Evolutionary conservation across 2,329 filamentous ascomycete genomes (phyloP), one percentile per base, ranked within the genome.

Genomic region (Plenodomus biglobosus): DNA sequence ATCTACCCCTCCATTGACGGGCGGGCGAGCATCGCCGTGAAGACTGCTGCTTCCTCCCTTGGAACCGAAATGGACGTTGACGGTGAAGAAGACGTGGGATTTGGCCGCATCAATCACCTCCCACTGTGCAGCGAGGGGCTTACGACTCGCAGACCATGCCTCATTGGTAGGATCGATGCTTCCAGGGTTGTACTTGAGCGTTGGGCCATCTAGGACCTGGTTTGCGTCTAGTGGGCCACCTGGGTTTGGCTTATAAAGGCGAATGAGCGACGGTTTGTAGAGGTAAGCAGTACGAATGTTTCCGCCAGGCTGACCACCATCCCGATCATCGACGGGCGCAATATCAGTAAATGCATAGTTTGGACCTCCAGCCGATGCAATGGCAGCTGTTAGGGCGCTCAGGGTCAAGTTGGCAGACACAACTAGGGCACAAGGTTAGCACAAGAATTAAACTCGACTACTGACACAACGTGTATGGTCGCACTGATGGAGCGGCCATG

Each of bases 211-310:
- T 1, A 86, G 69, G 4, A 88, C 83, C 50, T 78, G 75, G 50
- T 81, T 85, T 13, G 77, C 79, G 24, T 83, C 77, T 1, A 74
- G 75, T 36, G 77, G 70, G 35, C 73, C 73, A 38, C 85, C 85
- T 0, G 77, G 78, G 64, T 80, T 83, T 42, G 79, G 76, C 50
- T 83, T 79, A 61, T 78, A 78, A n/a, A 88, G 80, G 40, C 77
- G 75, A 38, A 90, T 64, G 3, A 81, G 68, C 16, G 78, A 75
- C 0, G 84, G 76, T 34, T 85, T 81, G 78, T 87, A 90, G 10
- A 90, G 76, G 71, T 87, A 90, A 0, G 85, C 85, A 39, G 77
- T 75, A 38, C 86, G 85, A 68, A 90, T 89, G 73, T 90, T 89
- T 32, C 85, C 85, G 13, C 86, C 86, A 1, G 84, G 82, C 52